phyloP scores from a whole-genome alignment of 2,329 filamentous ascomycete genomes.

The Penicillium hordei region DNA sequence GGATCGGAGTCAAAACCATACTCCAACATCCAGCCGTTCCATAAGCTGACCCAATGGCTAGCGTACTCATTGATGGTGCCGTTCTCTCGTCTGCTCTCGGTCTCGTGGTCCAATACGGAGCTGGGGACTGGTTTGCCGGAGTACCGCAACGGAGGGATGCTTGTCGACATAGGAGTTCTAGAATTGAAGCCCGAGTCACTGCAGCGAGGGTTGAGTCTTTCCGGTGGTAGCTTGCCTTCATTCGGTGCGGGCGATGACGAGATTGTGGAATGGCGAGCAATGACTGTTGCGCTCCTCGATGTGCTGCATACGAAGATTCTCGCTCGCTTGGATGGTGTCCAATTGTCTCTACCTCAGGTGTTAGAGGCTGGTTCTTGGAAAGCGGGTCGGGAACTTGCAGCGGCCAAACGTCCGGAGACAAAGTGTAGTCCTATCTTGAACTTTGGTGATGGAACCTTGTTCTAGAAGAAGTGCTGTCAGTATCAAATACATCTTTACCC shows the following conservation, averaged over 20 bases:
- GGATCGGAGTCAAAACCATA: conserved; percentile 9
- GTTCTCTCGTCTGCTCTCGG: conserved; percentile 54
- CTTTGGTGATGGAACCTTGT: conserved; percentile 42
- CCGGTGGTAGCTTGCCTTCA: conserved; percentile 40
- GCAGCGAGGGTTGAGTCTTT: conserved; percentile 49
- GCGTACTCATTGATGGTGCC: conserved; percentile 71
- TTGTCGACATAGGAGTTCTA: conserved; percentile 60
- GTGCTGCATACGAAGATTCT: conserved; percentile 54
- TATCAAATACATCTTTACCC: background rate
- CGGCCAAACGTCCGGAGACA: conserved; percentile 32
- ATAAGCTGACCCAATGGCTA: conserved; percentile 71
- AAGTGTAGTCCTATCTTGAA: conserved; percentile 43
- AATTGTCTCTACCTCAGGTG: conserved; percentile 52
- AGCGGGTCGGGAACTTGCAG: conserved; percentile 40
- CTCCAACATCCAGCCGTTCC: conserved; percentile 53
- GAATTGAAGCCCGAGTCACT: conserved; percentile 50
- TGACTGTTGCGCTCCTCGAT: conserved; percentile 62
- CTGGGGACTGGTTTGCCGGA: conserved; percentile 68
- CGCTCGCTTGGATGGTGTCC: conserved; percentile 36
- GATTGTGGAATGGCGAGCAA: conserved; percentile 65
- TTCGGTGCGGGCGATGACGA: conserved; percentile 62
- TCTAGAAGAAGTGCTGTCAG: conserved; percentile 20
- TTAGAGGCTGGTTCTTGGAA: conserved; percentile 59
- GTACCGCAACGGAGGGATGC: conserved; percentile 70
- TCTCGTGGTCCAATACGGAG: conserved; percentile 53